Conservation (phyloP, 495 filamentous ascomycete species). For the Penicillium macrosclerotiorum region DNA sequence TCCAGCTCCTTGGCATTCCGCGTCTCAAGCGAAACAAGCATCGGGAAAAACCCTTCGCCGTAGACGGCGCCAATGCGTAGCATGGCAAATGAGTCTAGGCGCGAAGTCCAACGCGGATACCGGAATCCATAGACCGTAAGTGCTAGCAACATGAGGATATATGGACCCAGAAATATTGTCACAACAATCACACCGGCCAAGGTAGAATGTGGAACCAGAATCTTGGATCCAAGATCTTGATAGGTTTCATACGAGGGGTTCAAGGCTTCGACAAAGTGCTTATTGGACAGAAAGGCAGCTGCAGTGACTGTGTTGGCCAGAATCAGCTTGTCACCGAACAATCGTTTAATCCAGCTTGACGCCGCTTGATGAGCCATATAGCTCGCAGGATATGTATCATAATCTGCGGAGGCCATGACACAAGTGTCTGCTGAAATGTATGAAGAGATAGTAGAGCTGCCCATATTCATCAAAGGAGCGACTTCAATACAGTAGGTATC, state of each 20-base stretch:
- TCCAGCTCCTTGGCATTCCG: conserved; percentile 15
- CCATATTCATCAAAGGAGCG: neutral
- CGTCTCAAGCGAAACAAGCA: conserved; percentile 9
- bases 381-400: too few relatives aligned
- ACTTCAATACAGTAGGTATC: neutral
- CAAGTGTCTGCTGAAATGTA: neutral
- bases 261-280: neutral
- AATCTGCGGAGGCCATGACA: too few relatives aligned
- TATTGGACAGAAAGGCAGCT: neutral
- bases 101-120: conserved; percentile 20
- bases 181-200: conserved; percentile 1
- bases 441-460: too few relatives aligned
- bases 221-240: conserved; percentile 7
- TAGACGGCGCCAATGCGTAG: conserved; percentile 23
- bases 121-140: conserved; percentile 21
- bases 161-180: conserved; percentile 1
- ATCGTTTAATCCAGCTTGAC: too few relatives aligned
- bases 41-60: conserved; percentile 14
- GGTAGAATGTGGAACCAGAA: neutral
- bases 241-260: neutral
- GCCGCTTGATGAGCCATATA: too few relatives aligned
- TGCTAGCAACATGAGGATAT: conserved; percentile 9
- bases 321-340: too few relatives aligned
- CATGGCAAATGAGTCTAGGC: conserved; percentile 31
- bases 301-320: neutral